phyloP scores from a whole-genome alignment of 2,329 filamentous ascomycete genomes.

The Hortaea werneckii region DNA sequence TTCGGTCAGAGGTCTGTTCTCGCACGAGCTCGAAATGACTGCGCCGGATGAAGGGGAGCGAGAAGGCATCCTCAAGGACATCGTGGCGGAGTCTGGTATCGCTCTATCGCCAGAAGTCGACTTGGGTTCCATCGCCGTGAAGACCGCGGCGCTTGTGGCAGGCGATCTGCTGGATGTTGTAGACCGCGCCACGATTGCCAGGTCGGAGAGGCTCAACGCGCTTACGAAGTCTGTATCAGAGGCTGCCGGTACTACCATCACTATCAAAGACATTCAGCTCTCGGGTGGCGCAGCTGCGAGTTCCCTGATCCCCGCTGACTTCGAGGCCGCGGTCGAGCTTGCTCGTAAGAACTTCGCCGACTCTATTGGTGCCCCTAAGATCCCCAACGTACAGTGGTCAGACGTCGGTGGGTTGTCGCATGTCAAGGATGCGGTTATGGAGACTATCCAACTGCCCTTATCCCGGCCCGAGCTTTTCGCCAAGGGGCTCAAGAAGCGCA shows the following conservation, averaged over 20 bases:
- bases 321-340: conserved; percentile 86
- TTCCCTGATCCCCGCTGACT: conserved; percentile 71
- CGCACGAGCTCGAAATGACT: conserved; percentile 86
- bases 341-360: conserved; percentile 97
- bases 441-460: conserved; percentile 89
- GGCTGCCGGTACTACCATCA: conserved; percentile 26
- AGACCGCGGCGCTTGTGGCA: conserved; percentile 90
- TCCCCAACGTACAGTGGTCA: conserved; percentile 92
- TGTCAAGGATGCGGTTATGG: conserved; percentile 93
- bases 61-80: conserved; percentile 72
- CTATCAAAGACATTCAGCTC: conserved; percentile 73
- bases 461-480: conserved; percentile 89
- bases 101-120: conserved; percentile 76
- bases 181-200: conserved; percentile 73
- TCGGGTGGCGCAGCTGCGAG: conserved; percentile 72
- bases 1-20: conserved; percentile 80
- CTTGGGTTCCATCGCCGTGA: conserved; percentile 73
- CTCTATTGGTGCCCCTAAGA: conserved; percentile 93
- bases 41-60: conserved; percentile 88
- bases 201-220: conserved; percentile 62
- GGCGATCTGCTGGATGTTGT: conserved; percentile 88
- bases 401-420: conserved; percentile 89
- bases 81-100: conserved; percentile 66
- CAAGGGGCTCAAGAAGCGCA: conserved; percentile 96
- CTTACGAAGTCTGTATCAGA: conserved; percentile 46